These are phyloP conservation scores for Ettlia oleoabundans DNA, from an alignment of 139 green algal genomes.

Conservation along the genomic window DNA sequence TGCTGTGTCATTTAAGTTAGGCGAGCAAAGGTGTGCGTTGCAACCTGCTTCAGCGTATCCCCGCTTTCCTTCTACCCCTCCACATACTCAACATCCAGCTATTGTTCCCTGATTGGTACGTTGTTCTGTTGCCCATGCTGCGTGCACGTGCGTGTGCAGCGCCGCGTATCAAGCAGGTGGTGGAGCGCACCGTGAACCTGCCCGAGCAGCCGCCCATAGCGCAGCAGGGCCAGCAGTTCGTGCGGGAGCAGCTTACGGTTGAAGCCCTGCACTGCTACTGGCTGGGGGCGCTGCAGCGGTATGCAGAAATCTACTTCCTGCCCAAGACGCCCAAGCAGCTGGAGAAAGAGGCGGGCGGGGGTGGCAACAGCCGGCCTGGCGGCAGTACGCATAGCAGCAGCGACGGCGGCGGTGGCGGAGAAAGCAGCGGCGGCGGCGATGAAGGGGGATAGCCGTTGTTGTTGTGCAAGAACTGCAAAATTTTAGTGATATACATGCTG, in stretches of 20 bases:
- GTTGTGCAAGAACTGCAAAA: too few relatives aligned
- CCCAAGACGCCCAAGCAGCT: constrained; percentile 1
- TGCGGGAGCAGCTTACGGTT: constrained; percentile 29
- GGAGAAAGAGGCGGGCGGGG: neutral
- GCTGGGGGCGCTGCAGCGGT: constrained; percentile 39
- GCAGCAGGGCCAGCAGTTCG: constrained; percentile 40
- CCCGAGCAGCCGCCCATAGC: constrained; percentile 30
- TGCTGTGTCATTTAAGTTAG: too few relatives aligned
- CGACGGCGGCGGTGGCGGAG: neutral
- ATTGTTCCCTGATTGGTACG: neutral
- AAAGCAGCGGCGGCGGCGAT: neutral
- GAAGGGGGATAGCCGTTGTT: neutral
- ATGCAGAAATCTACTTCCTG: constrained; percentile 44
- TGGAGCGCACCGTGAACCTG: constrained; percentile 7
- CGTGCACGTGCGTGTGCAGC: too few relatives aligned
- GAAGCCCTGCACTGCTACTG: constrained; percentile 51
- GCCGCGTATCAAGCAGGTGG: constrained; percentile 40
- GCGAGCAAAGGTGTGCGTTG: too few relatives aligned
- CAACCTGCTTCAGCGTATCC: too few relatives aligned
- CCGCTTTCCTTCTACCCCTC: neutral
- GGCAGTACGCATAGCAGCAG: too few relatives aligned
- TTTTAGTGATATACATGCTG: too few relatives aligned
- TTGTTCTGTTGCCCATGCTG: neutral
- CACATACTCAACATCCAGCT: too few relatives aligned
- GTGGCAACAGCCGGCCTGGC: neutral